Evolutionary conservation across 192 early-diverging fungal genomes (phyloP), one percentile per base, ranked within the genome.

Genomic region (Coemansia javaensis): DNA sequence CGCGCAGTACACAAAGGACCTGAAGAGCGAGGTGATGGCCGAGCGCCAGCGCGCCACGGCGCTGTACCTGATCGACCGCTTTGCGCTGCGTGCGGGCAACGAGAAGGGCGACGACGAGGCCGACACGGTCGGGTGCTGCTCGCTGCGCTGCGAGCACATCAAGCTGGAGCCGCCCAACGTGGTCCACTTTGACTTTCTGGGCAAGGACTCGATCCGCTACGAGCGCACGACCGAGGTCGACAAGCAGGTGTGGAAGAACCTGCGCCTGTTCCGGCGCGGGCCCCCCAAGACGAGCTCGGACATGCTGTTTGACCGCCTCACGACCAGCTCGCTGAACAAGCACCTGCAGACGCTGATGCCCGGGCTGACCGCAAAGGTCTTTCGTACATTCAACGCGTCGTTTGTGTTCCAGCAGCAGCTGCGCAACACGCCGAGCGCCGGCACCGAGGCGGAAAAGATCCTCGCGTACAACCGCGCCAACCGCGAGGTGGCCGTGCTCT

Each of bases 61-160:
- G 5, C 79, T 98, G 78, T 98, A 98, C 50, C 77, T 98, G 11
- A 98, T 98, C 37, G 96, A 98, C 75, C 79, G 82, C 32, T 78
- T 90, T 16, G 96, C 96, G 9, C 79, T 98, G 36, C 79, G 96
- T 81, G 96, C 96, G 9, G 96, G 96, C 35, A 97, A 97, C 55
- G 96, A 97, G 50, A 98, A 98, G 72, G 84, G 90, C 31, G 91
- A 91, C 25, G 93, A 98, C 46, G 94, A 96, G 73, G 96, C 96
- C 0, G 96, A 98, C 63, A 98, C 96, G 4, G 96, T 97, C 0
- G 96, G 96, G 57, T 98, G 96, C 55, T 98, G 96, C 73, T 98
- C 96, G 5, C 70, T 98, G 40, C 85, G 94, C 25, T 89, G 71
- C 51, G 94, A 98, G 66, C 94, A 98, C 53, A 79, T 98, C 24